These are phyloP conservation scores for Aspergillus ellipticus DNA, from an alignment of 495 filamentous ascomycete species.

Conservation along the genomic window DNA sequence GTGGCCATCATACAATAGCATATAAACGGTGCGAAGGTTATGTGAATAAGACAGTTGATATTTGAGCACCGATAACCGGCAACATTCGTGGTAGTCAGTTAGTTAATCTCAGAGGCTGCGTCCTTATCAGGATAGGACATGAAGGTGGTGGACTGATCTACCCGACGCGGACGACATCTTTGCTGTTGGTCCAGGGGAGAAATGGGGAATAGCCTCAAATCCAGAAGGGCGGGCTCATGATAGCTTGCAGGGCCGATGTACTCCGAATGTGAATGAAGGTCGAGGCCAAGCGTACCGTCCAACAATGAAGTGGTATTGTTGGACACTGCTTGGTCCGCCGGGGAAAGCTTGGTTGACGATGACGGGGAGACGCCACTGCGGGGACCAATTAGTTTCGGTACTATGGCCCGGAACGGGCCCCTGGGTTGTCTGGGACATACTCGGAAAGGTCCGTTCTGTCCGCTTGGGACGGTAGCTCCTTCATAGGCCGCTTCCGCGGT, in stretches of 20 bases:
- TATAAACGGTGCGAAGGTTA: no score
- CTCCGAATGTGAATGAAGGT: conserved; percentile 22
- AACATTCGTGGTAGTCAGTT: no score
- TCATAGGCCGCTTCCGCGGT: conserved; percentile 8
- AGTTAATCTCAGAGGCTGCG: conserved; percentile 18
- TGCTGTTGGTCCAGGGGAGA: conserved; percentile 4
- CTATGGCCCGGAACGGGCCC: neutral
- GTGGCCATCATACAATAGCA: no score
- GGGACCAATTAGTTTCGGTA: neutral
- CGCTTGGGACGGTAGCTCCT: conserved; percentile 1
- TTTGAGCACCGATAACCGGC: no score
- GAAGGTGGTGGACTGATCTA: conserved; percentile 17
- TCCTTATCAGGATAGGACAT: conserved; percentile 15
- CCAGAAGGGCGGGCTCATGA: conserved; percentile 20
- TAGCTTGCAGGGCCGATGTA: conserved; percentile 22
- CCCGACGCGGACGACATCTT: conserved; percentile 15
- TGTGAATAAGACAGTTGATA: no score
- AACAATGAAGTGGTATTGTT: conserved; percentile 8
- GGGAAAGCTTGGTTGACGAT: neutral
- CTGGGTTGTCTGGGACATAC: neutral
- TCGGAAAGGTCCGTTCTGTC: neutral
- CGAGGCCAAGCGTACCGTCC: conserved; percentile 19
- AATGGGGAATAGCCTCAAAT: conserved; percentile 3
- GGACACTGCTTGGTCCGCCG: neutral
- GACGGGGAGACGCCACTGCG: conserved; percentile 1